phyloP scores from a whole-genome alignment of 768 basidiomycete species.

The Astraeus odoratus region DNA sequence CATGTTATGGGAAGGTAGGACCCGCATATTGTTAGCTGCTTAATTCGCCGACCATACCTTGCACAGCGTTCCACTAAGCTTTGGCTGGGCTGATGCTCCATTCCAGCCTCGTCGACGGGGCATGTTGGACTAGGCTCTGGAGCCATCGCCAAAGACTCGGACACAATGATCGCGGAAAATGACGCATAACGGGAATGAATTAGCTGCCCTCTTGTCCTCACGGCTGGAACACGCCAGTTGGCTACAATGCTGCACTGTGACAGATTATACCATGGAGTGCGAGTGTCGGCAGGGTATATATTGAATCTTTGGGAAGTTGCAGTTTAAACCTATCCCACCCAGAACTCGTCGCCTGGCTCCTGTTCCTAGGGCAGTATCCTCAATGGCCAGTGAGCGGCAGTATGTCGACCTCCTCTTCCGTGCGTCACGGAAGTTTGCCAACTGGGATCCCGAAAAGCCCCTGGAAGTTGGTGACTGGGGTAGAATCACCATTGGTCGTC shows the following conservation, averaged over 20 bases:
- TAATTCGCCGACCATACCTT: too few species aligned
- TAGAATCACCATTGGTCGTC: constrained; percentile 15
- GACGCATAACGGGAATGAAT: neutral
- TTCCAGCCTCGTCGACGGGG: neutral
- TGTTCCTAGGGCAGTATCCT: neutral
- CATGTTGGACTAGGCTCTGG: neutral
- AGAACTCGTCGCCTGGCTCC: neutral
- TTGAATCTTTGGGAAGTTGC: neutral
- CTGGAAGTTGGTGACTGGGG: constrained; percentile 28
- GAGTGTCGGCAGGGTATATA: neutral
- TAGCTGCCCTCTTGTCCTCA: neutral
- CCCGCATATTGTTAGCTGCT: too few species aligned
- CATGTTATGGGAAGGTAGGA: too few species aligned
- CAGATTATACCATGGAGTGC: neutral
- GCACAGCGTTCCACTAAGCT: too few species aligned
- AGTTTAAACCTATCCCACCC: neutral
- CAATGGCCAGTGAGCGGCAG: constrained; percentile 16
- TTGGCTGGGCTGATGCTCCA: neutral
- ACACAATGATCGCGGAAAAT: neutral
- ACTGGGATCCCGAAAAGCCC: constrained; percentile 28
- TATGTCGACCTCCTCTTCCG: constrained; percentile 27
- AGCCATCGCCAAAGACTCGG: neutral
- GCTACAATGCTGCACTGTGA: neutral
- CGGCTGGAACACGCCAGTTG: neutral
- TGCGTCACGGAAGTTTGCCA: constrained; percentile 24